Evolutionary conservation across 768 basidiomycete species (phyloP), one percentile per base, ranked within the genome.

Genomic region (Tricholoma terreum): DNA sequence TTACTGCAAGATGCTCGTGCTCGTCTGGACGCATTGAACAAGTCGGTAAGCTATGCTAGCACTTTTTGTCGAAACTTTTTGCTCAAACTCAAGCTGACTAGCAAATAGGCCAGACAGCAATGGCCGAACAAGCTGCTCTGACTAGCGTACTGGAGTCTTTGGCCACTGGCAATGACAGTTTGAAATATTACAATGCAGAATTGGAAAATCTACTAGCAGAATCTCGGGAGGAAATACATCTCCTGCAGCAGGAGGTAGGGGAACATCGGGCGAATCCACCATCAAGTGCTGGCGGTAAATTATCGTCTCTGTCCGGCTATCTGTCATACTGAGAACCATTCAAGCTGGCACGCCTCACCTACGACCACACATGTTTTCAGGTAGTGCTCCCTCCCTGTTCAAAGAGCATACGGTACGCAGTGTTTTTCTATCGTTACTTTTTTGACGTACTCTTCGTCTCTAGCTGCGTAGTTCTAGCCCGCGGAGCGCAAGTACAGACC

Each of bases 171-270:
- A 96, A 94, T 63, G 90, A 94, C 62, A 78, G 79, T 22, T 73
- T 95, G 52, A 91, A 90, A 69, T 84, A 83, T 17, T 92, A 93
- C 64, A 92, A 90, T 57, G 79, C 82, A 6, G 92, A 96, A 65
- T 72, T 96, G 49, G 87, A 90, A 57, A 81, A 80, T 48, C 71
- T 94, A 8, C 75, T 98, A 6, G 71, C 81, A 2, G 89, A 92
- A 50, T 80, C 89, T 1, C 81, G 92, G 24, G 92, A 95, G 65
- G 90, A 94, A 59, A 68, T 87, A 4, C 83, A 85, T 55, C 67
- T 73, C 1, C 66, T 92, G 43, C 86, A 86, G 52, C 85, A 85
- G 61, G 92, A 95, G 69, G 71, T 87, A 1, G 92, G 88, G 55
- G 91, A 94, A 65, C 80, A 85, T 31, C 75, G 84, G 24, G 84